Conservation (phyloP, 2,329 filamentous ascomycete genomes). For the Tothia fuscella region DNA sequence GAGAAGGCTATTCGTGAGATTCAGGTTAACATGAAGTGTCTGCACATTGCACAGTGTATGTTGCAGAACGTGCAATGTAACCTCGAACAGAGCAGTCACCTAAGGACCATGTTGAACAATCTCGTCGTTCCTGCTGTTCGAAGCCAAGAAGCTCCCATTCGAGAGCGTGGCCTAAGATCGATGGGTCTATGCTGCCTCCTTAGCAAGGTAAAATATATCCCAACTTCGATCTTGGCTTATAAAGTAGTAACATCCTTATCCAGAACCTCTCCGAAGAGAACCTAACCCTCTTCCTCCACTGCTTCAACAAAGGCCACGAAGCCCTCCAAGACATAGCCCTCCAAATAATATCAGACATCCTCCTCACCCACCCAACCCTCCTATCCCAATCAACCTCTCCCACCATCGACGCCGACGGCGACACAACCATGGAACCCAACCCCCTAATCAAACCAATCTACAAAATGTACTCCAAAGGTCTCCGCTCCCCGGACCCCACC, state of each 20-base stretch:
- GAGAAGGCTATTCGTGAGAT: slow-evolving; percentile 78
- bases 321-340: slow-evolving; percentile 79
- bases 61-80: slow-evolving; percentile 82
- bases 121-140: slow-evolving; percentile 90
- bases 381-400: slow-evolving; percentile 52
- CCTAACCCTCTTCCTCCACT: slow-evolving; percentile 84
- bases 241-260: too few relatives aligned
- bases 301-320: slow-evolving; percentile 86
- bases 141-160: slow-evolving; percentile 82
- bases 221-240: neutral
- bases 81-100: slow-evolving; percentile 75
- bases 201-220: slow-evolving; percentile 69
- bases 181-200: slow-evolving; percentile 84
- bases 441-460: slow-evolving; percentile 50
- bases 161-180: slow-evolving; percentile 81
- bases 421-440: slow-evolving; percentile 16
- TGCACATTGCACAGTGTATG: slow-evolving; percentile 97
- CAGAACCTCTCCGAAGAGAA: slow-evolving; percentile 87
- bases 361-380: slow-evolving; percentile 76
- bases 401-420: slow-evolving; percentile 23
- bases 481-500: slow-evolving; percentile 58
- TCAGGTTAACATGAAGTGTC: slow-evolving; percentile 95
- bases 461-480: slow-evolving; percentile 74
- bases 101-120: slow-evolving; percentile 98
- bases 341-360: slow-evolving; percentile 85